Percentiles rank a stretch among this genome's conserved stretches.
phyloP scores from a whole-genome alignment of 345 rosid genomes.

The Murraya paniculata region DNA sequence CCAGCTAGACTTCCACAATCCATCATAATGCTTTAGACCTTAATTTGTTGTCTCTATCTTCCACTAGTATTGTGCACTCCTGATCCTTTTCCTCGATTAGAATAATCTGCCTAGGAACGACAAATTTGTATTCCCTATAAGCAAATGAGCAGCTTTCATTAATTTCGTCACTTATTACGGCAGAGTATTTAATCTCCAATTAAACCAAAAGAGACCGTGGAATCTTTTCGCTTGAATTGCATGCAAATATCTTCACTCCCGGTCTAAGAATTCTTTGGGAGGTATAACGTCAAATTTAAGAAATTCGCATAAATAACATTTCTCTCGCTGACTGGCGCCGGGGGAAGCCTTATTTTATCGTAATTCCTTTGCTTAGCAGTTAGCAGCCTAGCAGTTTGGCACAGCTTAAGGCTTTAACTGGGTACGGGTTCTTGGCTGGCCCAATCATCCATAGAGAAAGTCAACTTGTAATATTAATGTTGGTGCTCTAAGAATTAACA shows the following conservation, averaged over 20 bases:
- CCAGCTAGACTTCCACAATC: neutral
- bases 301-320: neutral
- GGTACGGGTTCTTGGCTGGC: neutral
- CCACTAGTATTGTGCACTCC: neutral
- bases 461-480: neutral
- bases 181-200: neutral
- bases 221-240: neutral
- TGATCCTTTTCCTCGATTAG: neutral
- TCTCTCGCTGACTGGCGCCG: neutral
- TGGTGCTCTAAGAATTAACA: neutral
- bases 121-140: neutral
- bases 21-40: constrained; percentile 2
- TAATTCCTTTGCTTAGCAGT: neutral
- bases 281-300: neutral
- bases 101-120: neutral
- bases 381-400: neutral
- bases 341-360: neutral
- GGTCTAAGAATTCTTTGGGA: neutral
- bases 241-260: neutral
- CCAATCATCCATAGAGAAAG: neutral
- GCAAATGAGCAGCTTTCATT: constrained; percentile 1
- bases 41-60: neutral
- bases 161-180: neutral
- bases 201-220: neutral
- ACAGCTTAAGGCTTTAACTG: neutral